Evolutionary conservation across 306 rosid species (phyloP).

Genomic region (Citrullus amarus): DNA sequence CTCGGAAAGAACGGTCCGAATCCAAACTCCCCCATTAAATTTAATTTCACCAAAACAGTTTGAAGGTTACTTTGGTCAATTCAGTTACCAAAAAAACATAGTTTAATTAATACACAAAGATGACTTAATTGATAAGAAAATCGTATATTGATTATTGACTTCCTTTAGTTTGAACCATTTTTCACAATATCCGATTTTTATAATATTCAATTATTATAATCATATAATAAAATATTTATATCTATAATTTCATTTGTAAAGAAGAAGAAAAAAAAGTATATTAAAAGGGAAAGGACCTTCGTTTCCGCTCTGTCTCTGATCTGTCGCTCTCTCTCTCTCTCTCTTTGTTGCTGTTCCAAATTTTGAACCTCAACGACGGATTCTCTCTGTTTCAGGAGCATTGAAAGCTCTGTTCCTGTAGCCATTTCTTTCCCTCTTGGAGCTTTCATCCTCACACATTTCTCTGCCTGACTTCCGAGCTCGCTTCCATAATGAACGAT

Average conservation of each 20-base stretch:
- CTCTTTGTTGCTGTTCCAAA: background rate
- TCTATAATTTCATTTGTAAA: background rate
- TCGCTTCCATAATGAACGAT: conserved; percentile 66
- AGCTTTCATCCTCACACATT: background rate
- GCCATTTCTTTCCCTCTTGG: background rate
- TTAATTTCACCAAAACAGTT: background rate
- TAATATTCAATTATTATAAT: background rate
- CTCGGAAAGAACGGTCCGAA: no score
- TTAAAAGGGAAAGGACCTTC: background rate
- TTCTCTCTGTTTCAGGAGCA: conserved; percentile 35
- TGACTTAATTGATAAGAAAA: background rate
- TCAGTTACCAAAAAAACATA: background rate
- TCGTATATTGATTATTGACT: background rate
- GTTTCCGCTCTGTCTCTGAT: conserved; percentile 19
- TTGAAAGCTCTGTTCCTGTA: conserved; percentile 11
- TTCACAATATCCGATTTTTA: background rate
- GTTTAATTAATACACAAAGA: background rate
- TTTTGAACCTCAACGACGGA: conserved; percentile 31
- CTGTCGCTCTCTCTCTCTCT: conserved; percentile 5
- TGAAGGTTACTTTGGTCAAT: background rate
- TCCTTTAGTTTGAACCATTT: background rate
- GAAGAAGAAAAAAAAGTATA: background rate
- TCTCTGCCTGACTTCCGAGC: conserved; percentile 8
- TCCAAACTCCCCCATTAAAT: no score
- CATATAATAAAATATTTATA: background rate